Conservation (phyloP, 768 basidiomycete genomes). For the Sarcodon sp. region DNA sequence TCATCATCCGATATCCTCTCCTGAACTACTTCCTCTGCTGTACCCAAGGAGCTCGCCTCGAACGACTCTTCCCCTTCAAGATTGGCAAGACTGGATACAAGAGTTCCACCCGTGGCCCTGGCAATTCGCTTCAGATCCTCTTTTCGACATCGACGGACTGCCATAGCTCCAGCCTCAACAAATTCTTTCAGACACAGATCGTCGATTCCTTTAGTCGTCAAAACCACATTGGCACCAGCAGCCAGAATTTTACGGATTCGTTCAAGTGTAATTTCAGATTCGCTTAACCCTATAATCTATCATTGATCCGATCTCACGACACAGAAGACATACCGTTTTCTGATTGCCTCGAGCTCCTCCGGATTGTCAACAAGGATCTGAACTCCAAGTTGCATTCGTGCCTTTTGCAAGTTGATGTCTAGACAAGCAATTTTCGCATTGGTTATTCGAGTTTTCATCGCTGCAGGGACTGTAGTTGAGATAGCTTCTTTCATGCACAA, state of each 20-base stretch:
- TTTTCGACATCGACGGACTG: constrained; percentile 93
- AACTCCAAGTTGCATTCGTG: constrained; percentile 94
- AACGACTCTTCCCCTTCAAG: constrained; percentile 97
- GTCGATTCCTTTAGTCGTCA: constrained; percentile 98
- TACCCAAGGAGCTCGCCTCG: constrained; percentile 82
- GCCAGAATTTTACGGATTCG: constrained; percentile 92
- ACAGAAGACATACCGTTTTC: constrained; percentile 53
- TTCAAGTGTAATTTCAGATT: constrained; percentile 92
- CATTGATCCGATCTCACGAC: neutral
- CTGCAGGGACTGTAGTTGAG: constrained; percentile 25
- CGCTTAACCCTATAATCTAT: constrained; percentile 30
- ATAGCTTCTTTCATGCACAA: neutral
- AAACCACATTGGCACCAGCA: constrained; percentile 90
- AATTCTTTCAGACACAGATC: constrained; percentile 98
- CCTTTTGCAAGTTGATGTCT: constrained; percentile 94
- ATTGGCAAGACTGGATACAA: constrained; percentile 88
- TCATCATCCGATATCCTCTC: constrained; percentile 98
- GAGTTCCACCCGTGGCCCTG: constrained; percentile 89
- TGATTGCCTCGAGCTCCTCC: constrained; percentile 90
- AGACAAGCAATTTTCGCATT: constrained; percentile 97
- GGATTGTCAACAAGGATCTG: constrained; percentile 97
- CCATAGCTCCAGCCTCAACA: constrained; percentile 98
- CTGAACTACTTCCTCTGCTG: constrained; percentile 91
- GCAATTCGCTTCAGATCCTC: constrained; percentile 96
- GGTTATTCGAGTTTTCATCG: constrained; percentile 92